Base-by-base conservation (phyloP, 1,139 yeast genomes). In the Saccharomyces hybrid region DNA sequence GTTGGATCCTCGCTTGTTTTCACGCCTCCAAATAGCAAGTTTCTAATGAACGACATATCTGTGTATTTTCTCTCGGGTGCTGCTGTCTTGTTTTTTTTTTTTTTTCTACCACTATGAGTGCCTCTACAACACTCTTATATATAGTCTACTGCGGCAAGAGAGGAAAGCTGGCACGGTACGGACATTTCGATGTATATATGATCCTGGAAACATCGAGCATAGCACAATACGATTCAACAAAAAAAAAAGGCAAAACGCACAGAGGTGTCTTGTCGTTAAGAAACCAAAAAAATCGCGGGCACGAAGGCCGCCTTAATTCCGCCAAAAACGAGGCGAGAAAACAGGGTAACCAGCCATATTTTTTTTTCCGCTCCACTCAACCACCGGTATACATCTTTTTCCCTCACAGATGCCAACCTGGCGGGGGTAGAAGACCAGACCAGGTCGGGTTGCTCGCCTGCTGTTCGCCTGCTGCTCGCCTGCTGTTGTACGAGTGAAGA, bases 21-120 rank as follows among this genome's bases (percentile, higher is more conserved):
- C 31, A 68, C 71, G 50, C 72, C 73, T 26, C 76, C 75, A 57
- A 74, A 71, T 52, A 74, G 53, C 32, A 71, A 62, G 55, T 73
- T 69, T 57, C 64, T 67, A 51, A 74, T 60, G 55, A 74, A 73
- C 0, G 76, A 73, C 77, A 74, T 74, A 51, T 42, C n/a, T n/a
- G 12, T 19, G 26, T 24, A 24, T 1, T 24, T 21, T 21, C 24
- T 24, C 26, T 24, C 26, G 1, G 6, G 26, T 24, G 26, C 4
- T 24, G 26, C 5, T 24, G 26, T 24, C 26, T 24, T 24, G 2
- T 1, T 24, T n/a, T n/a, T n/a, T n/a, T n/a, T n/a, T n/a, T n/a
- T n/a, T n/a, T n/a, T 24, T 24, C 26, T 24, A 4, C 26, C 26
- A 24, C 26, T 24, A 5, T 24, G 24, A n/a, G n/a, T n/a, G n/a